These are phyloP conservation scores for Emergomyces orientalis DNA, from an alignment of 2,329 filamentous ascomycete genomes.

Conservation along the genomic window DNA sequence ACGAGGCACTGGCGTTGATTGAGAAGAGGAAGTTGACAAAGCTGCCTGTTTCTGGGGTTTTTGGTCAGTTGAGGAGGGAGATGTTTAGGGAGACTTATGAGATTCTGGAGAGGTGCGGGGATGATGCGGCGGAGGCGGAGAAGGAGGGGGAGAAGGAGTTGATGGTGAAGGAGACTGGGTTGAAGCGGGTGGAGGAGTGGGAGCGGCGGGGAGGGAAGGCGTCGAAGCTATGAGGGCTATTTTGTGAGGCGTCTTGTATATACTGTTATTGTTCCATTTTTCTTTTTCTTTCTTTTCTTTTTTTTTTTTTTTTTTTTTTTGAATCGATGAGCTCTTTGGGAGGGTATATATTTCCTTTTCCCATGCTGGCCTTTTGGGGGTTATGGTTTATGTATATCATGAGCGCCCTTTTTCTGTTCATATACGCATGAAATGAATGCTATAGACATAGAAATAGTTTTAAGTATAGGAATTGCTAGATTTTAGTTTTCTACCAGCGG, in stretches of 20 bases:
- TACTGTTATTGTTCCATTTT: not conserved
- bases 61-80: slow-evolving; percentile 63
- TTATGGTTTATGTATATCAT: not conserved
- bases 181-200: slow-evolving; percentile 44
- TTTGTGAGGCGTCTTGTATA: not conserved
- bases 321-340: not conserved
- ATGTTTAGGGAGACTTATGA: slow-evolving; percentile 61
- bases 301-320: not conserved
- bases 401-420: not conserved
- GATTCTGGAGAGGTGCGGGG: slow-evolving; percentile 46
- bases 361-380: not conserved
- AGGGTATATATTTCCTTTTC: not conserved
- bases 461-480: not conserved
- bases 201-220: slow-evolving; percentile 32
- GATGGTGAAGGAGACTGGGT: slow-evolving; percentile 31
- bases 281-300: not conserved
- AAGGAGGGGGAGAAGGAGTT: slow-evolving; percentile 42
- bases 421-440: not conserved
- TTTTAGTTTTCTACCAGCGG: not conserved
- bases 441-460: not conserved
- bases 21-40: slow-evolving; percentile 48
- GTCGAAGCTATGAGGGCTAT: slow-evolving; percentile 1
- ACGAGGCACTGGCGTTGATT: slow-evolving; percentile 54
- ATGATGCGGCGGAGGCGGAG: slow-evolving; percentile 38
- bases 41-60: slow-evolving; percentile 58